Evolutionary conservation across 306 rosid genomes (phyloP), one percentile per base, ranked within the genome.

Genomic region (apple (Malus domestica)): DNA sequence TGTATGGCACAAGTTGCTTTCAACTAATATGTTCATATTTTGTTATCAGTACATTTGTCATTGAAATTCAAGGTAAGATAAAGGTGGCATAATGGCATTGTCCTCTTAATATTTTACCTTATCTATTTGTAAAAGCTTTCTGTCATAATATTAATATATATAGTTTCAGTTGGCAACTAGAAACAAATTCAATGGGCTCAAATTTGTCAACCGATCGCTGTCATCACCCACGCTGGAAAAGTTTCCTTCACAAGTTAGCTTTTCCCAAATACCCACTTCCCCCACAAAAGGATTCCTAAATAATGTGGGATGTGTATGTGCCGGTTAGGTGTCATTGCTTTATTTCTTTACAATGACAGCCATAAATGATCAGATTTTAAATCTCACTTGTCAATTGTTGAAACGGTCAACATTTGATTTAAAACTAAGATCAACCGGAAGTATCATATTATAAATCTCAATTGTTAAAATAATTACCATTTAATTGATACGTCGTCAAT

Each of bases 191-290:
- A 35, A 13, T 30, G 11, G 14, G 42, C 52, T 60, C 40, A 42
- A 62, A 42, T 52, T 74, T 74, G 64, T 79, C 75, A 66, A 79
- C 76, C 2, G 70, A 42, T 78, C 73, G 33, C 51, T 10, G 59
- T 75, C 83, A 63, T 70, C 66, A 64, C 63, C 69, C 44, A 57
- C 68, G 63, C 42, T 27, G 25, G 51, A 51, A 23, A 20, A 45
- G 38, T 82, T 70, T 23, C 70, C 54, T n/a, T 22, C 10, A 68
- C 13, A 78, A 61, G 77, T 68, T 44, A 19, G 46, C 70, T 62
- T 74, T 25, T 25, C 82, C 45, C 46, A 62, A 35, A 49, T 54
- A 30, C 76, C 58, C 42, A 52, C 78, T 49, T 49, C 19, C 54
- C 54, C 54, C 19, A 46, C 52, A 4, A 13, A 14, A 14, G 18